Evolutionary conservation across 768 basidiomycete species (phyloP), one percentile per base, ranked within the genome.

Genomic region (Gautieria morchelliformis): DNA sequence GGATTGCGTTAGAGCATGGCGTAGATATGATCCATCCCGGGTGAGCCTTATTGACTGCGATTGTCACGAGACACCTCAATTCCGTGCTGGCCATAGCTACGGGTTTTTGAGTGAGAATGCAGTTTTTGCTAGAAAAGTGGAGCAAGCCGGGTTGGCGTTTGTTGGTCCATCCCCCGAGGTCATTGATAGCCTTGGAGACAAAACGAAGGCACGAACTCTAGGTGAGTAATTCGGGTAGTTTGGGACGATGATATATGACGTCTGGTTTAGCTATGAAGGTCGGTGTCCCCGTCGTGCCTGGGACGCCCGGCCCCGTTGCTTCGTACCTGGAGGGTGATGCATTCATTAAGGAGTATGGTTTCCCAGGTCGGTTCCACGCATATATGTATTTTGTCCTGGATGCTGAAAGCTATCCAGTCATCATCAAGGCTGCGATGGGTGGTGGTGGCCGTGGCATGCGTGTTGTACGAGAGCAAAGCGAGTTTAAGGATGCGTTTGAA

Each of bases 21-120:
- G 96, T 99, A 24, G 95, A 97, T 69, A 98, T 99, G 96, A 98
- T 99, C 68, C 96, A 98, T 72, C 96, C 93, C 11, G 93, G 94
- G 91, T 93, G 63, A 66, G 77, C 7, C 24, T 49, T 30, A 44
- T 70, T 52, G 44, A 22, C 35, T 55, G 19, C 35, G 10, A 14
- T 37, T 37, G 35, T 9, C 35, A 37, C 51, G 52, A 58, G 39
- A 17, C 52, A 58, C 56, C 49, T 37, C 19, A 40, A 41, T 20
- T 14, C 14, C 35, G 35, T 37, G 35, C 35, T 37, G 35, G 35
- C 14, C 35, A 37, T 37, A 95, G 93, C 57, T 98, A 98, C 68
- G 94, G 95, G 56, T 99, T 99, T 80, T 77, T 99, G 45, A 90
- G 93, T 51, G 96, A 99, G 74, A 98, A 98, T 71, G 94, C 95